Evolutionary conservation across 176 grass and related monocot genomes (phyloP), one percentile per base, ranked within the genome.

Genomic region (Melocanna baccifera): DNA sequence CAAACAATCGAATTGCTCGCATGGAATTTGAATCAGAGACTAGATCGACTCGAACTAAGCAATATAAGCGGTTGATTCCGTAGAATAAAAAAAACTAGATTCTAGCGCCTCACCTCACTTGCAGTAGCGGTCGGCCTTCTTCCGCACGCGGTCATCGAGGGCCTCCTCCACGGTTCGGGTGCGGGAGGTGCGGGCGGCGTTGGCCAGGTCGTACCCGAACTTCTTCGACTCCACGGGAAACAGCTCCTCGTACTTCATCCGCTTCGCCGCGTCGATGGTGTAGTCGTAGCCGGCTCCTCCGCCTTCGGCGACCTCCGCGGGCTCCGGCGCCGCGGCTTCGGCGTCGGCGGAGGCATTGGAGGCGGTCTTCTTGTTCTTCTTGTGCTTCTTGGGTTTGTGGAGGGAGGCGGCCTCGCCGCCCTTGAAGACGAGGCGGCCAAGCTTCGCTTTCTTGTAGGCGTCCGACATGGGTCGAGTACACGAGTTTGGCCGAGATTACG

Each of bases 41-140:
- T 86, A 73, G 77, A 81, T 48, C 65, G 20, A 63, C 18, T 28
- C 7, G 5, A 62, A 57, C n/a, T 18, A 52, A 87, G 9, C 57
- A 67, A 34, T 41, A 45, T 64, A 67, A 43, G 57, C 25, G 12
- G 10, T 56, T 9, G 26, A 67, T 66, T 74, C 62, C 12, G 10
- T 41, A 30, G 13, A 83, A 74, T 3, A 69, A 18, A 40, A n/a
- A 96, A 96, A 85, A 75, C 91, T 89, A 96, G 48, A 67, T 77
- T 63, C 43, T 68, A 66, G 23, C 20, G 62, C 79, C 79, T 85
- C 46, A 87, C 77, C 80, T 98, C 93, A 98, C 89, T 98, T 98
- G 96, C 96, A 96, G 85, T 98, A 96, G 77, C 93, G 89, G 73
- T 98, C 96, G 42, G 96, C 93, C 91, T 98, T 98, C 96, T 98